Conservation (phyloP, 352 stramenopile species). For the Phytophthora foliorum region DNA sequence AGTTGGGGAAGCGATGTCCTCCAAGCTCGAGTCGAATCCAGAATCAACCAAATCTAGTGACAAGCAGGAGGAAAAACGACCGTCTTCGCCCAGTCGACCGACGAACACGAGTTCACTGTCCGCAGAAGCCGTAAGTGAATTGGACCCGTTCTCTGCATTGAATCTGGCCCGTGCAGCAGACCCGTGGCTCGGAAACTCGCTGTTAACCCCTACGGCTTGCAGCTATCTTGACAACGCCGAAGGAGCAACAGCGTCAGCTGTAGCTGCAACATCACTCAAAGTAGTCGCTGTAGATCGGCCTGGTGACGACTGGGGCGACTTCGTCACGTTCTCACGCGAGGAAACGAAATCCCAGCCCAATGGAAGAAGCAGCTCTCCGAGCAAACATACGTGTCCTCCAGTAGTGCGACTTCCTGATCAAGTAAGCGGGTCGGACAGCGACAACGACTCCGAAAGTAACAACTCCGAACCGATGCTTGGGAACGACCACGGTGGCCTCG, state of each 20-base stretch:
- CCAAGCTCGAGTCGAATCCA: conserved; percentile 27
- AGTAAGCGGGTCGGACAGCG: conserved; percentile 5
- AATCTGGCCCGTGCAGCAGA: conserved; percentile 60
- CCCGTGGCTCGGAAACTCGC: conserved; percentile 60
- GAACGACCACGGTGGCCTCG: conserved; percentile 12
- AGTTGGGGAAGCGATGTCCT: conserved; percentile 11
- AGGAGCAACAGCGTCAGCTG: conserved; percentile 27
- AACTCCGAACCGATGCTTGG: conserved; percentile 22
- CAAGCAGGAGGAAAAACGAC: conserved; percentile 30
- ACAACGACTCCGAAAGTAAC: conserved; percentile 19
- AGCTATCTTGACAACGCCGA: conserved; percentile 26
- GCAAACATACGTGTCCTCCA: not conserved
- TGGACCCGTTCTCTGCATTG: conserved; percentile 59
- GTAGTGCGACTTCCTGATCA: conserved; percentile 15
- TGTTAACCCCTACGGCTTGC: conserved; percentile 33
- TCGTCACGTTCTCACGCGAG: conserved; percentile 48
- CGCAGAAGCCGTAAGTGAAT: conserved; percentile 41
- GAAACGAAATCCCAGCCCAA: conserved; percentile 17
- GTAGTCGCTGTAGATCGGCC: conserved; percentile 46
- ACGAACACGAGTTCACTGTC: conserved; percentile 16
- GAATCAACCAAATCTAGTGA: conserved; percentile 15
- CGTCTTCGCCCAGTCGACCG: conserved; percentile 20
- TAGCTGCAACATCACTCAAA: conserved; percentile 44
- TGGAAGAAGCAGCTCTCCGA: not conserved
- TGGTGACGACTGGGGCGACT: conserved; percentile 72